phyloP scores from a whole-genome alignment of 1,139 yeast species.

The Yamadazyma pseudoaaseri region DNA sequence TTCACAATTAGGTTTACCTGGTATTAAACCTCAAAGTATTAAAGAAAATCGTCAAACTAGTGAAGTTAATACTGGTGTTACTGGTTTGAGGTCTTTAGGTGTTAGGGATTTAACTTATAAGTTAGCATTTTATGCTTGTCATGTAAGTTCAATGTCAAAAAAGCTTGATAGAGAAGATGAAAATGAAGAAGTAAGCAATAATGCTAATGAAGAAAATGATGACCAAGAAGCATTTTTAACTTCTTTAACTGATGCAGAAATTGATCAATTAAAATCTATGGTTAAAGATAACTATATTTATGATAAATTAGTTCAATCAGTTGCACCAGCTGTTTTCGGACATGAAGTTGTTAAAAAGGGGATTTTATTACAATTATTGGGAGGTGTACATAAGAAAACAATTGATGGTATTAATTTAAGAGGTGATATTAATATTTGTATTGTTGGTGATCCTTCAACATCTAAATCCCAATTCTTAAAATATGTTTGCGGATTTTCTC shows the following conservation, averaged over 20 bases:
- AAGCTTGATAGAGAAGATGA: constrained; percentile 43
- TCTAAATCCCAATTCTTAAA: constrained; percentile 95
- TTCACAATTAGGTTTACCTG: constrained; percentile 94
- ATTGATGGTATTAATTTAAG: constrained; percentile 93
- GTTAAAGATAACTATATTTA: constrained; percentile 87
- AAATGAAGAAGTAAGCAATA: constrained; percentile 16
- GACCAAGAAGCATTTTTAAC: constrained; percentile 82
- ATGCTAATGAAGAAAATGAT: constrained; percentile 35
- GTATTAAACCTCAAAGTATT: constrained; percentile 83
- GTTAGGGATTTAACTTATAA: constrained; percentile 93
- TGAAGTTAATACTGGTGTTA: constrained; percentile 79
- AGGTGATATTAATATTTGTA: constrained; percentile 96
- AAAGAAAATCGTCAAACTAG: constrained; percentile 70
- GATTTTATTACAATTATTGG: constrained; percentile 78
- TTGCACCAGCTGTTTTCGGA: constrained; percentile 97
- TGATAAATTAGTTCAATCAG: constrained; percentile 79
- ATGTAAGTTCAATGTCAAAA: constrained; percentile 62
- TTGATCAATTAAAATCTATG: constrained; percentile 84
- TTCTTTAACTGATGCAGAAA: constrained; percentile 79
- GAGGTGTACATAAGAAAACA: constrained; percentile 95
- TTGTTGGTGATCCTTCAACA: constrained; percentile 98
- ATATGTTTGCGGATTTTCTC: constrained; percentile 88
- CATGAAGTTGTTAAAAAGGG: constrained; percentile 96
- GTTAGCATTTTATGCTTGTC: constrained; percentile 88
- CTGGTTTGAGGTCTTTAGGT: constrained; percentile 84